A percentile compares a stretch with the other conserved stretches of the same genome.
Evolutionary conservation across 2,329 filamentous ascomycete species (phyloP).

Genomic region (Aspergillus sp.): DNA sequence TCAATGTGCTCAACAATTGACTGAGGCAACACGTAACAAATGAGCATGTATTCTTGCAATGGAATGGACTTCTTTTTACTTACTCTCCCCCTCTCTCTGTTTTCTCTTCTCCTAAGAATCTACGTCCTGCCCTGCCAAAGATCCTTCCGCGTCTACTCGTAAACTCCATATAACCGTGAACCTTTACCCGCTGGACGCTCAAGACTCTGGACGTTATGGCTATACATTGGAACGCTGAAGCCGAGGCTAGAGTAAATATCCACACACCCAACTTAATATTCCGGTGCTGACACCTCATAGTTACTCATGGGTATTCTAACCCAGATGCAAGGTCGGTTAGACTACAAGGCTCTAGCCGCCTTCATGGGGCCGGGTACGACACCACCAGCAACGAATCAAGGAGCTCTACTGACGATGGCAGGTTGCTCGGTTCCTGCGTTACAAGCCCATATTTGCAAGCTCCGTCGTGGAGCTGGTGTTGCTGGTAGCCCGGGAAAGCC

Average conservation of each 20-base stretch:
- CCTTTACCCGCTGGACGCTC: too few relatives aligned
- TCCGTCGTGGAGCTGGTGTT: conserved; percentile 1
- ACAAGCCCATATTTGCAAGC: not conserved
- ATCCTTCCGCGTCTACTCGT: too few relatives aligned
- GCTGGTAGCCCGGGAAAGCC: not conserved
- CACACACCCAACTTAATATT: not conserved
- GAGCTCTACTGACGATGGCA: not conserved
- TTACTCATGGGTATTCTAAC: conserved; percentile 6
- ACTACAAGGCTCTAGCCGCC: conserved; percentile 3
- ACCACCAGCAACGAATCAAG: not conserved
- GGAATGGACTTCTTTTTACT: too few relatives aligned
- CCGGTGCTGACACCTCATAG: not conserved
- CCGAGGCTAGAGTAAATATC: conserved; percentile 2
- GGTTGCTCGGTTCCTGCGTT: conserved; percentile 4
- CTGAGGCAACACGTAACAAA: too few relatives aligned
- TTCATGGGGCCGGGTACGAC: conserved; percentile 7
- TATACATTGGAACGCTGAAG: conserved; percentile 1
- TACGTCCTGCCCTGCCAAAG: too few relatives aligned
- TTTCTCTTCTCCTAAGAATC: too few relatives aligned
- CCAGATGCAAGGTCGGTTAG: not conserved
- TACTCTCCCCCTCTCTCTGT: too few relatives aligned
- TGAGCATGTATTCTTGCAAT: too few relatives aligned
- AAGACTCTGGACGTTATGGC: not conserved
- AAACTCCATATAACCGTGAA: too few relatives aligned
- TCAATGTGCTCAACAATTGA: too few relatives aligned